A percentile compares a stretch with the other conserved stretches of the same genome.
Evolutionary conservation across 306 rosid genomes (phyloP).

Genomic region (Luffa acutangula): DNA sequence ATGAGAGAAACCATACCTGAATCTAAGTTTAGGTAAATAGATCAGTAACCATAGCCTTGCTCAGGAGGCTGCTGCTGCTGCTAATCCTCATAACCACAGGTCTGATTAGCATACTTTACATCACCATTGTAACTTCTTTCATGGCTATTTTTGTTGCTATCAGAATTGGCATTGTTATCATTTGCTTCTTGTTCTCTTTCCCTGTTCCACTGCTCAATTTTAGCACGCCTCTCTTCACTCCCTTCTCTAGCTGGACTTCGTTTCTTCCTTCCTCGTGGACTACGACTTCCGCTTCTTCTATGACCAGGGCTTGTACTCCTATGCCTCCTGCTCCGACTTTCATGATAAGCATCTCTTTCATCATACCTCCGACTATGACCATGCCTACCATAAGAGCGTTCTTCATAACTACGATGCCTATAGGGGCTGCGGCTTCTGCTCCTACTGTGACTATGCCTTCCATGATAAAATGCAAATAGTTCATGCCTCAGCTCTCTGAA

Average conservation of each 20-base stretch:
- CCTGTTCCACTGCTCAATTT: slow-evolving; percentile 80
- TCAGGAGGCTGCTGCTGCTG: slow-evolving; percentile 17
- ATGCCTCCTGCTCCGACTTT: slow-evolving; percentile 48
- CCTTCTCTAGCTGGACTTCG: slow-evolving; percentile 59
- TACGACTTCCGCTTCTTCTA: slow-evolving; percentile 36
- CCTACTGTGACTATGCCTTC: slow-evolving; percentile 38
- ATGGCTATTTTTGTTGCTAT: neutral
- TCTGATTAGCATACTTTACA: slow-evolving; percentile 20
- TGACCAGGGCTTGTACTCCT: slow-evolving; percentile 49
- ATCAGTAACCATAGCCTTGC: slow-evolving; percentile 30
- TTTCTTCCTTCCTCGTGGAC: slow-evolving; percentile 43
- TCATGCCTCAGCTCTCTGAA: slow-evolving; percentile 60
- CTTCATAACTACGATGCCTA: slow-evolving; percentile 69
- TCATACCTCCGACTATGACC: slow-evolving; percentile 50
- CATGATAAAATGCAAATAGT: slow-evolving; percentile 33
- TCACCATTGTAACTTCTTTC: slow-evolving; percentile 9
- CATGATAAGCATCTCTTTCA: slow-evolving; percentile 45
- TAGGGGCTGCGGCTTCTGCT: slow-evolving; percentile 67
- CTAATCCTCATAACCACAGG: slow-evolving; percentile 20
- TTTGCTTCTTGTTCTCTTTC: slow-evolving; percentile 44
- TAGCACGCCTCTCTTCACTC: slow-evolving; percentile 83
- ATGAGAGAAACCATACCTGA: slow-evolving; percentile 34
- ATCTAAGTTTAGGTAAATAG: slow-evolving; percentile 4
- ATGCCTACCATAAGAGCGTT: slow-evolving; percentile 31
- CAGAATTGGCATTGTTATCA: slow-evolving; percentile 19